Base-by-base conservation (phyloP, 768 basidiomycete genomes). In the Aureoboletus auriporus region DNA sequence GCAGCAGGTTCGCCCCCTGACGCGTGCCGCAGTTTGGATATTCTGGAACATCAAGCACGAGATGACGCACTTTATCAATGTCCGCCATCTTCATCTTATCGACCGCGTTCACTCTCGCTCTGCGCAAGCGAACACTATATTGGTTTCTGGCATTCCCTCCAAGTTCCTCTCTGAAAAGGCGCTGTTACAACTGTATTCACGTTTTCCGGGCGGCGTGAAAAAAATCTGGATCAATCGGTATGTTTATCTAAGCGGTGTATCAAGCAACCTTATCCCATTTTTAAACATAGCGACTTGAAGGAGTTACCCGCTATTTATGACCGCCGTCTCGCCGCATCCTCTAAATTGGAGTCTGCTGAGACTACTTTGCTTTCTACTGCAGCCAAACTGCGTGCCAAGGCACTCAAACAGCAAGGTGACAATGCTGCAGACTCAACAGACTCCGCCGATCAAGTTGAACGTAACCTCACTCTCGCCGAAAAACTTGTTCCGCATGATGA, bases 161-260 rank as follows among this genome's bases (percentile, higher is more conserved):
- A 78, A 80, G 41, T 93, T 84, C 60, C 78, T 97, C 45, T 83
- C 83, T 34, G 84, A 86, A 55, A 67, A 73, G 7, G 82, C 82
- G 4, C 74, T 96, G 27, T 69, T 65, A 37, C 73, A 79, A 42
- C 68, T 95, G 10, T 95, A 90, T 67, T 77, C 79, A n/a, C 77
- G 80, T 48, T 76, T 97, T 3, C 95, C 96, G 0, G 94, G 94
- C 9, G 94, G 94, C 13, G 87, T 94, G 8, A 84, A 83, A 62
- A 80, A 82, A 54, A 82, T 99, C 33, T 99, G 95, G 93, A 76
- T 98, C 34, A 95, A 93, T 65, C 77, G 89, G 83, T 84, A 49
- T 36, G 77, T 54, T 23, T 26, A 23, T 36, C 5, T 14, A 28
- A 13, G 1, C 4, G 23, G 16, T 26, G 0, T 13, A 8, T 34